Evolutionary conservation across 345 rosid genomes (phyloP), one percentile per base, ranked within the genome.

Genomic region (Citrus sp.): DNA sequence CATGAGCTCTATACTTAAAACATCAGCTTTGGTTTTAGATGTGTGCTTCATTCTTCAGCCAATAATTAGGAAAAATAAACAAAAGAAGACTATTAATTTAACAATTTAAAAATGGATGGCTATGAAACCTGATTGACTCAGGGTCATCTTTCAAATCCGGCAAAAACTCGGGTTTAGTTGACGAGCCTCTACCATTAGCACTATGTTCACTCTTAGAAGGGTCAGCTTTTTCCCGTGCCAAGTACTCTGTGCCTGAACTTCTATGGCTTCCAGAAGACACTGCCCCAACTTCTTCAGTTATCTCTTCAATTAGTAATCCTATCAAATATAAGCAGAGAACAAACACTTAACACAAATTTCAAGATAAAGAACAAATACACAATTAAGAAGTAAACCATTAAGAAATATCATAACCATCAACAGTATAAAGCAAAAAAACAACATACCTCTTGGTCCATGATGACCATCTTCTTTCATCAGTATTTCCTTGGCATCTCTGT

Each of bases 271-370:
- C 80, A 61, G 89, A 87, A 75, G 90, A 75, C 66, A 62, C 64
- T 54, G 81, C 60, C 78, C 27, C 79, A 42, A 32, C 80, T 80
- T 91, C 91, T 86, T 91, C 98, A 74, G 89, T 87, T 82, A 92
- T 88, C 70, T 93, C 98, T 90, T 92, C 95, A 81, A 93, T 89
- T 64, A 86, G 83, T 74, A 92, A 78, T 73, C 88, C 97, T 93
- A 76, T 72, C 37, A 77, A 69, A 78, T 59, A 80, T 67, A 38
- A 64, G 49, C 72, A 58, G 54, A 46, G 16, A 70, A 61, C 69
- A 73, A 19, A 30, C 4, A 32, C 19, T 24, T 42, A 32, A 67
- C 21, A 51, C 35, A 67, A 63, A 61, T 56, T 28, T 76, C n/a
- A 76, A 65, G 22, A 75, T 19, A 38, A 59, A 24, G 8, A 51